phyloP scores from a whole-genome alignment of 1,139 yeast genomes.

The Blastobotrys apis region DNA sequence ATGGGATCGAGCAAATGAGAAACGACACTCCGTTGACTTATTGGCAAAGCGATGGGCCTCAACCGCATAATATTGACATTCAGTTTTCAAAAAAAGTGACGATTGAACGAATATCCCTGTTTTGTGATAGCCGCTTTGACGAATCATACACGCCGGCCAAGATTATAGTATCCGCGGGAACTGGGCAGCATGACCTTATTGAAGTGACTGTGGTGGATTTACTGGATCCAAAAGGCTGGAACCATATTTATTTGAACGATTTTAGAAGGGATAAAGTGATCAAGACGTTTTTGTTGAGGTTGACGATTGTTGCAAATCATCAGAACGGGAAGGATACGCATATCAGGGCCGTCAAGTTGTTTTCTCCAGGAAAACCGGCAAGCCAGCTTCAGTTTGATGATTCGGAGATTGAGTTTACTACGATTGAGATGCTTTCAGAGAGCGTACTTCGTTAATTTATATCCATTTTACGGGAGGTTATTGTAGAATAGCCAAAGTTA shows the following conservation, averaged over 20 bases:
- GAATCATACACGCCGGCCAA: constrained; percentile 90
- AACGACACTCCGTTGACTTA: constrained; percentile 70
- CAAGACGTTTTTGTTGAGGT: constrained; percentile 67
- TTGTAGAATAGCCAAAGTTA: too few species aligned
- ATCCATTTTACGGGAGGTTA: too few species aligned
- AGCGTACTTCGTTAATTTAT: constrained; percentile 4
- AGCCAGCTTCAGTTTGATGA: constrained; percentile 4
- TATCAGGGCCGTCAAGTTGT: constrained; percentile 64
- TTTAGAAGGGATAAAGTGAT: constrained; percentile 51
- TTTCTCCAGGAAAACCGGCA: constrained; percentile 37
- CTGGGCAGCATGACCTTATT: constrained; percentile 76
- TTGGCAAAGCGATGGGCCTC: constrained; percentile 98
- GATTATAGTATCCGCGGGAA: constrained; percentile 71
- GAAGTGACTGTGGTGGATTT: constrained; percentile 68
- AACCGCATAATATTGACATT: constrained; percentile 78
- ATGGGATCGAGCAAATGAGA: constrained; percentile 63
- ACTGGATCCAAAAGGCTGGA: constrained; percentile 83
- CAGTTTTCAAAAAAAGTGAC: constrained; percentile 78
- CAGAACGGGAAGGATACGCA: constrained; percentile 97
- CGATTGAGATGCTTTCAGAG: constrained; percentile 7
- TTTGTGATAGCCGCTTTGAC: constrained; percentile 62
- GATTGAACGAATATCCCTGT: constrained; percentile 65
- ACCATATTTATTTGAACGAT: constrained; percentile 62
- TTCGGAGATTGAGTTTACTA: constrained; percentile 4
- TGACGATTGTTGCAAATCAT: constrained; percentile 74